Conservation (phyloP, 495 filamentous ascomycete species). For the Usnea hakonensis region DNA sequence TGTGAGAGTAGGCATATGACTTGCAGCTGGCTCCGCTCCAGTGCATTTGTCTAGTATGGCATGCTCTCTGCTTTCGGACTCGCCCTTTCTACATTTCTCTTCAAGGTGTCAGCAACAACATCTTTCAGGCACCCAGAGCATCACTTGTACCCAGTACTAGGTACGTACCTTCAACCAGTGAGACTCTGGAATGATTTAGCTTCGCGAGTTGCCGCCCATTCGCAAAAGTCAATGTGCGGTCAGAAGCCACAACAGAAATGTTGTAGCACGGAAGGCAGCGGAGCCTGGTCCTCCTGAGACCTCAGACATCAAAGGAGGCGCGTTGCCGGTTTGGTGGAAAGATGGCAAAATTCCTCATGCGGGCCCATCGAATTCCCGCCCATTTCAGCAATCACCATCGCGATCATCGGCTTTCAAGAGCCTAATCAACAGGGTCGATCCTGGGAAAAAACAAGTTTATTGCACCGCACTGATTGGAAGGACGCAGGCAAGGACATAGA, state of each 20-base stretch:
- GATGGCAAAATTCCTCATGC: background rate
- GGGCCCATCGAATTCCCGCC: background rate
- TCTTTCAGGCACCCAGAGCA: too few species aligned
- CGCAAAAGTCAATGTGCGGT: background rate
- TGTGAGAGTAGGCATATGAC: background rate
- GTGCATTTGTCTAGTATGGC: too few species aligned
- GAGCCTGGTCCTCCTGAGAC: background rate
- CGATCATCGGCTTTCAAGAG: background rate
- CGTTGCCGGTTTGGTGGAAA: background rate
- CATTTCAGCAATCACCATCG: background rate
- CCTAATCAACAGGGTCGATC: background rate
- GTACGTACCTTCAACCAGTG: background rate
- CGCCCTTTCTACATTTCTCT: background rate
- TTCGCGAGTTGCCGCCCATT: background rate
- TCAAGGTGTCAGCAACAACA: background rate
- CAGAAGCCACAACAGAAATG: background rate
- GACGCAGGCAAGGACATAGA: background rate
- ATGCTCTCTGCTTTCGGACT: background rate
- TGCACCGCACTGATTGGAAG: background rate
- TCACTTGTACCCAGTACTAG: background rate
- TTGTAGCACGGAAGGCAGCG: background rate
- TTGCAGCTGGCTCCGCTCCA: background rate
- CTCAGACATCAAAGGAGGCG: too few species aligned
- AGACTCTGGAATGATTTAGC: too few species aligned
- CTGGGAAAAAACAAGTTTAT: background rate